These are phyloP conservation scores for Boletus rex-veris DNA, from an alignment of 768 basidiomycete species.

Conservation along the genomic window DNA sequence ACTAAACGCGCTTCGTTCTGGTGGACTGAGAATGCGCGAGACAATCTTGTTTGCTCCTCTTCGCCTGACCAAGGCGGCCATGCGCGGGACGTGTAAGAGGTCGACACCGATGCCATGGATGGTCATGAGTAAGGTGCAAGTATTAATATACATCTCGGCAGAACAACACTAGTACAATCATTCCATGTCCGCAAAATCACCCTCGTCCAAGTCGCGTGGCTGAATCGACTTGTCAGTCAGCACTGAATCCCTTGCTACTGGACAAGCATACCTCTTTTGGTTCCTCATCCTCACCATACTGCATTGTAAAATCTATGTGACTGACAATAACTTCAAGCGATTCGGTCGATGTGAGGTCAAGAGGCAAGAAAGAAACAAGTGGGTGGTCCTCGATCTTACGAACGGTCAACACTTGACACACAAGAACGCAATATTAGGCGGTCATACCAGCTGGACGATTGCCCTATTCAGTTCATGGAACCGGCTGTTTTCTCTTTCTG, in stretches of 20 bases:
- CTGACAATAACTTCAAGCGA: conserved; percentile 88
- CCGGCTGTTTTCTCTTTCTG: conserved; percentile 62
- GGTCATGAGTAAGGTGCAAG: conserved; percentile 37
- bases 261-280: conserved; percentile 72
- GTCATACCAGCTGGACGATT: conserved; percentile 84
- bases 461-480: conserved; percentile 95
- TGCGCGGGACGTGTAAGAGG: conserved; percentile 65
- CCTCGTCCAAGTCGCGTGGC: conserved; percentile 92
- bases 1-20: conserved; percentile 38
- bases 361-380: conserved; percentile 92
- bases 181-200: conserved; percentile 80
- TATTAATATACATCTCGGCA: background rate
- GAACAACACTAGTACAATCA: conserved; percentile 21
- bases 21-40: conserved; percentile 56
- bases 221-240: conserved; percentile 31
- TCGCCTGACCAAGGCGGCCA: conserved; percentile 51
- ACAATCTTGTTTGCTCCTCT: conserved; percentile 48
- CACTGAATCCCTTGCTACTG: background rate
- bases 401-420: background rate
- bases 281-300: conserved; percentile 98
- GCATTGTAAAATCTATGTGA: conserved; percentile 97
- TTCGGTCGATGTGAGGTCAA: conserved; percentile 87
- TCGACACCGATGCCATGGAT: conserved; percentile 78
- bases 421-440: too few relatives aligned
- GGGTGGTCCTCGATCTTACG: conserved; percentile 96